Percentiles rank a stretch among this genome's conserved stretches.
Evolutionary conservation across 148 eudicot genomes (phyloP).

Genomic region (Rhododendron ferrugineum): DNA sequence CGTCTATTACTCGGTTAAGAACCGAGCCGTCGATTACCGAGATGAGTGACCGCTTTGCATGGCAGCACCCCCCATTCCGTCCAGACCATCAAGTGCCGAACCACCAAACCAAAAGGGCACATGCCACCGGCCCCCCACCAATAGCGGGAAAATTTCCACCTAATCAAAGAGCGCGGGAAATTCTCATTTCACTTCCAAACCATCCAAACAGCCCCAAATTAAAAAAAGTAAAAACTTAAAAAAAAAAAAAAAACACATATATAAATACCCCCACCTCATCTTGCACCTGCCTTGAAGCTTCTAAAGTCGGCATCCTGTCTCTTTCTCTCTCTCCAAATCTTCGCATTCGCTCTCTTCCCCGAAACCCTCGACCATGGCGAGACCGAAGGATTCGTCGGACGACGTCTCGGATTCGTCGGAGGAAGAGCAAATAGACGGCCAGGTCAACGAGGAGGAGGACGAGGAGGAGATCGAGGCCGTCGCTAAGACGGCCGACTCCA

Average conservation of each 20-base stretch:
- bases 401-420: slow-evolving; percentile 42
- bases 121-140: background rate
- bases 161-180: background rate
- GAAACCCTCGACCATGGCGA: slow-evolving; percentile 36
- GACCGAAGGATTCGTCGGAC: slow-evolving; percentile 38
- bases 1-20: too few species aligned
- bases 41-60: too few species aligned
- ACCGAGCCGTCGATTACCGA: too few species aligned
- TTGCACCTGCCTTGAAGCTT: background rate
- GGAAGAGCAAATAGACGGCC: slow-evolving; percentile 44
- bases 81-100: background rate
- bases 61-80: too few species aligned
- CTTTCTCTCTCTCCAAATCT: background rate
- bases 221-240: background rate
- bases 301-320: background rate
- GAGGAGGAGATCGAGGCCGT: slow-evolving; percentile 75
- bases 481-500: slow-evolving; percentile 40
- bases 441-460: slow-evolving; percentile 33
- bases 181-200: background rate
- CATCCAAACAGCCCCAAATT: background rate
- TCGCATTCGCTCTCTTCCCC: background rate
- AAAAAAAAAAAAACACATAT: background rate
- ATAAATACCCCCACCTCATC: background rate
- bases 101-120: background rate
- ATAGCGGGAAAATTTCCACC: background rate